Percentiles rank a stretch among this genome's conserved stretches.
Conservation (phyloP, 768 basidiomycete genomes). For the Kondoa subrosea region DNA sequence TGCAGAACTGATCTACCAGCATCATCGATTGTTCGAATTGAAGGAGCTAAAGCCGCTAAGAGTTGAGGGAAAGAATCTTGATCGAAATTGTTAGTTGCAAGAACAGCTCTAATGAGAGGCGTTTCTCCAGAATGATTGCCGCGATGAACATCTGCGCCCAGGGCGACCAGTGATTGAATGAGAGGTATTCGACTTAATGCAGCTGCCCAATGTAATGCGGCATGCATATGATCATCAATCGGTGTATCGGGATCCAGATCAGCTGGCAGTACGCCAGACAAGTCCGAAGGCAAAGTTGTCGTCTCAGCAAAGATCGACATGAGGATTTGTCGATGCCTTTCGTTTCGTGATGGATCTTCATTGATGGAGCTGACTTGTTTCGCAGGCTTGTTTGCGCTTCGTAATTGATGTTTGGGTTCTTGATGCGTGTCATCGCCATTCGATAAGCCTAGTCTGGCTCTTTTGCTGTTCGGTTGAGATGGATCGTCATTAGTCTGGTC, state of each 20-base stretch:
- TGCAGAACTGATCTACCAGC: slow-evolving; percentile 73
- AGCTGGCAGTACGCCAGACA: slow-evolving; percentile 19
- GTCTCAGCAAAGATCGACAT: not conserved
- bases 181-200: slow-evolving; percentile 57
- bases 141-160: slow-evolving; percentile 71
- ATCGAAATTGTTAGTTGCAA: slow-evolving; percentile 73
- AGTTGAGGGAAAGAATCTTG: slow-evolving; percentile 49
- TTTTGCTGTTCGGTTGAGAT: not conserved
- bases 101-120: slow-evolving; percentile 73
- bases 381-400: not conserved
- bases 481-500: slow-evolving; percentile 1
- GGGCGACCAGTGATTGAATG: slow-evolving; percentile 51
- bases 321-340: slow-evolving; percentile 9
- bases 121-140: slow-evolving; percentile 93
- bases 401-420: slow-evolving; percentile 1
- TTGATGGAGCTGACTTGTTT: slow-evolving; percentile 5
- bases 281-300: slow-evolving; percentile 2
- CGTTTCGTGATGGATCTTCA: slow-evolving; percentile 11
- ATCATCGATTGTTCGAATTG: slow-evolving; percentile 75
- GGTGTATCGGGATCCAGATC: slow-evolving; percentile 59
- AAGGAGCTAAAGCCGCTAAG: slow-evolving; percentile 48
- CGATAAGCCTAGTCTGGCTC: not conserved
- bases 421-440: not conserved
- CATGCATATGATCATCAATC: slow-evolving; percentile 86
- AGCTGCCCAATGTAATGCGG: slow-evolving; percentile 80